A percentile compares a stretch with the other conserved stretches of the same genome.
Conservation (phyloP, 2,329 filamentous ascomycete genomes). For the Helminthosporium solani region DNA sequence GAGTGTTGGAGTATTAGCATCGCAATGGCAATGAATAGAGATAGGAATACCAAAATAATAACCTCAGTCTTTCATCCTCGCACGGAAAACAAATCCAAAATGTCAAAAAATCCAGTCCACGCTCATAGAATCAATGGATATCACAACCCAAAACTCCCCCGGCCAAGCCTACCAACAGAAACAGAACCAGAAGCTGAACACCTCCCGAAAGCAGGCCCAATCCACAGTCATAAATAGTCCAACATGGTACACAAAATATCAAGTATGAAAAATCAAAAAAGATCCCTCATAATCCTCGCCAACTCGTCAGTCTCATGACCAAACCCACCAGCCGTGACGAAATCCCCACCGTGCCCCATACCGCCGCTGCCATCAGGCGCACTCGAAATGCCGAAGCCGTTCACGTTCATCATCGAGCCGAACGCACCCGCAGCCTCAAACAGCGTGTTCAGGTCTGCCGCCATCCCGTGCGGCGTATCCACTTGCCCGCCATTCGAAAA, state of each 20-base stretch:
- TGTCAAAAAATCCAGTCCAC: too few relatives aligned
- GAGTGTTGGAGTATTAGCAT: too few relatives aligned
- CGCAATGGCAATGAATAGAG: too few relatives aligned
- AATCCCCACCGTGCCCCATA: slow-evolving; percentile 25
- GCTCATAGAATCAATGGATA: slow-evolving; percentile 8
- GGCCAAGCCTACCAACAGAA: too few relatives aligned
- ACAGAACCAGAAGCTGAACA: too few relatives aligned
- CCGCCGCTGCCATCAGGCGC: slow-evolving; percentile 38
- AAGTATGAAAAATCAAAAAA: slow-evolving; percentile 49
- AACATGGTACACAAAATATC: not conserved
- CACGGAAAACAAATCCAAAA: too few relatives aligned
- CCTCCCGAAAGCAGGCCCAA: too few relatives aligned
- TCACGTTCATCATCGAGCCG: slow-evolving; percentile 39
- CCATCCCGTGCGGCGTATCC: slow-evolving; percentile 60
- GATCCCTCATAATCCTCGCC: slow-evolving; percentile 58
- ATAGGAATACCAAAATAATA: too few relatives aligned
- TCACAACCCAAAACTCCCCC: not conserved
- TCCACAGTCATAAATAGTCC: too few relatives aligned
- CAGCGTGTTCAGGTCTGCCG: slow-evolving; percentile 62
- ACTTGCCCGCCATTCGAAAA: slow-evolving; percentile 44
- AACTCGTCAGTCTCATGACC: slow-evolving; percentile 62
- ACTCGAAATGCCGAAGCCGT: slow-evolving; percentile 32
- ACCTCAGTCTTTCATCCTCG: too few relatives aligned
- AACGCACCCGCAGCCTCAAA: slow-evolving; percentile 64
- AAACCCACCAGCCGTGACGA: slow-evolving; percentile 42